Evolutionary conservation across 192 early-diverging fungal species (phyloP).

Genomic region (Funneliformis mosseae): DNA sequence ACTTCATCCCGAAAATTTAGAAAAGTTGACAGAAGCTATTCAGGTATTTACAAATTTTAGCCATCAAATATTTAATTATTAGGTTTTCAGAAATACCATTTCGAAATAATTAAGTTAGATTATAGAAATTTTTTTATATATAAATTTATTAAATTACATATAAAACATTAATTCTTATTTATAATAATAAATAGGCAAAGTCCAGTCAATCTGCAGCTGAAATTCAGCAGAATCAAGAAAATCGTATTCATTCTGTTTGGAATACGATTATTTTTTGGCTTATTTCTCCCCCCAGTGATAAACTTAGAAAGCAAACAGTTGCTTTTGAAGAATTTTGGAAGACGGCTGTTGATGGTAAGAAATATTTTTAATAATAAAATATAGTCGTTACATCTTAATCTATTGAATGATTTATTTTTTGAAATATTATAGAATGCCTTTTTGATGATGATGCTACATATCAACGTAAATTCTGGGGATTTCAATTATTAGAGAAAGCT

Average conservation of each 20-base stretch:
- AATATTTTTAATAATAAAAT: not conserved
- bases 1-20: constrained; percentile 14
- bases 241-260: constrained; percentile 69
- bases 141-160: too few species aligned
- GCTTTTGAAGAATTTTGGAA: constrained; percentile 83
- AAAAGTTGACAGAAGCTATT: constrained; percentile 12
- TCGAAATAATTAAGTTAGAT: too few species aligned
- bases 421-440: constrained; percentile 57
- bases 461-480: constrained; percentile 89
- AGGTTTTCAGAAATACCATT: too few species aligned
- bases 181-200: too few species aligned
- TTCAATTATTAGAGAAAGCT: constrained; percentile 78
- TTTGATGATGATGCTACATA: constrained; percentile 74
- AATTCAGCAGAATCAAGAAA: constrained; percentile 22
- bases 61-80: too few species aligned
- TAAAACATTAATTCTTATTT: too few species aligned
- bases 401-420: constrained; percentile 6
- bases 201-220: not conserved
- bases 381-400: not conserved
- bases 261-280: not conserved
- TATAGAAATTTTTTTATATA: too few species aligned
- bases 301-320: constrained; percentile 38
- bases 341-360: constrained; percentile 67
- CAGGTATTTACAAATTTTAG: not conserved
- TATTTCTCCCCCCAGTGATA: not conserved